These are phyloP conservation scores for Kluyveromyces sp. DNA, from an alignment of 1,139 yeast genomes.

Conservation along the genomic window DNA sequence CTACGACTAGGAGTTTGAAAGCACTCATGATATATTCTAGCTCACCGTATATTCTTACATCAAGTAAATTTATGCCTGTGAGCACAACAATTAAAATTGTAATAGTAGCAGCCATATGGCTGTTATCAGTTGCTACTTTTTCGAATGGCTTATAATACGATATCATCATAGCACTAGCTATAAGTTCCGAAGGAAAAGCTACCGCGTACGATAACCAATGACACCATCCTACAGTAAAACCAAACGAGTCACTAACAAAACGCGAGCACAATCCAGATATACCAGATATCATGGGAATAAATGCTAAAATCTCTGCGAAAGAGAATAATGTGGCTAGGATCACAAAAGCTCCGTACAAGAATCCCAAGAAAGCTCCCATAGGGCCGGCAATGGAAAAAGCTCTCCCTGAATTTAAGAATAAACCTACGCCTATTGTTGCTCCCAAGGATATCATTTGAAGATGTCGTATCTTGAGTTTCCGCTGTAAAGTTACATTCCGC, in stretches of 20 bases:
- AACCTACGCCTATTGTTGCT: conserved; percentile 79
- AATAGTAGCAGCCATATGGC: conserved; percentile 5
- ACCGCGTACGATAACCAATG: conserved; percentile 70
- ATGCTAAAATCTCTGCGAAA: conserved; percentile 80
- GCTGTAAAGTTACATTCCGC: conserved; percentile 31
- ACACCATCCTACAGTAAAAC: conserved; percentile 72
- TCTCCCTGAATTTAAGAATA: conserved; percentile 69
- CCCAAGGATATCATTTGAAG: conserved; percentile 77
- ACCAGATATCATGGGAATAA: conserved; percentile 76
- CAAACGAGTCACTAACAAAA: conserved; percentile 80
- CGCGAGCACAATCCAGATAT: conserved; percentile 68
- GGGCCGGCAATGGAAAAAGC: conserved; percentile 78
- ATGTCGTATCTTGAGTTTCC: conserved; percentile 62
- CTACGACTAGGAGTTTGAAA: conserved; percentile 47
- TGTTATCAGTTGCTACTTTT: conserved; percentile 6
- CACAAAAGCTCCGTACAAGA: conserved; percentile 54
- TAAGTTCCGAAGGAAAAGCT: conserved; percentile 72
- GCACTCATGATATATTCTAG: conserved; percentile 59
- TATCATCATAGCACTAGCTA: conserved; percentile 70
- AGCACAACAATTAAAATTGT: conserved; percentile 52
- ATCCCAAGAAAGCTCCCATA: conserved; percentile 69
- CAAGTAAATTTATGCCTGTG: conserved; percentile 49
- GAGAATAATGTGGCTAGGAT: conserved; percentile 65
- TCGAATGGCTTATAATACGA: conserved; percentile 53
- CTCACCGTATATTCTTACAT: conserved; percentile 69